Evolutionary conservation across 140 eudicot genomes (phyloP).

Genomic region (Erigeron philadelphicus): DNA sequence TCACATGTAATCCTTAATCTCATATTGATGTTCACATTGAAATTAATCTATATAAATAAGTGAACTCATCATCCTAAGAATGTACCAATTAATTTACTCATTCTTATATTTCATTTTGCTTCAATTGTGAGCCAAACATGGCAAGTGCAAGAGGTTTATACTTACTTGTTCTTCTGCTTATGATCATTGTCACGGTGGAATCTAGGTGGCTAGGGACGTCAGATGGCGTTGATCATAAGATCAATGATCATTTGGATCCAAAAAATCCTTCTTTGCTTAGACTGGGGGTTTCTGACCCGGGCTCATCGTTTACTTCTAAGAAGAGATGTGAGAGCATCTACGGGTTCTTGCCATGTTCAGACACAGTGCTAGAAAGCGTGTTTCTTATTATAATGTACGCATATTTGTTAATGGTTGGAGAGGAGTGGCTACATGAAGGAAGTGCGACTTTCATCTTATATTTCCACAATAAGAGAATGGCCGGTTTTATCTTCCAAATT

Average conservation of each 20-base stretch:
- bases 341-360: constrained; percentile 45
- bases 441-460: constrained; percentile 31
- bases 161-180: background rate
- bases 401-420: constrained; percentile 27
- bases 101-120: background rate
- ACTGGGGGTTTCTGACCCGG: constrained; percentile 5
- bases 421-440: constrained; percentile 26
- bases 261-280: constrained; percentile 1
- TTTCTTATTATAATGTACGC: constrained; percentile 35
- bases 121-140: background rate
- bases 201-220: constrained; percentile 10
- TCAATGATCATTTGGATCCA: background rate
- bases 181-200: background rate
- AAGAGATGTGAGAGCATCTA: constrained; percentile 29
- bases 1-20: no score
- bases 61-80: background rate
- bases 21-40: no score
- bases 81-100: background rate
- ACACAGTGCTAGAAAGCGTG: constrained; percentile 30
- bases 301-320: background rate
- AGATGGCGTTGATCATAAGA: constrained; percentile 9
- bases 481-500: constrained; percentile 32
- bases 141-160: background rate
- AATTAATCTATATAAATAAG: no score
- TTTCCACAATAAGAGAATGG: constrained; percentile 26